Conservation (phyloP, 805 yeast species). For the Starmerella davenportii region DNA sequence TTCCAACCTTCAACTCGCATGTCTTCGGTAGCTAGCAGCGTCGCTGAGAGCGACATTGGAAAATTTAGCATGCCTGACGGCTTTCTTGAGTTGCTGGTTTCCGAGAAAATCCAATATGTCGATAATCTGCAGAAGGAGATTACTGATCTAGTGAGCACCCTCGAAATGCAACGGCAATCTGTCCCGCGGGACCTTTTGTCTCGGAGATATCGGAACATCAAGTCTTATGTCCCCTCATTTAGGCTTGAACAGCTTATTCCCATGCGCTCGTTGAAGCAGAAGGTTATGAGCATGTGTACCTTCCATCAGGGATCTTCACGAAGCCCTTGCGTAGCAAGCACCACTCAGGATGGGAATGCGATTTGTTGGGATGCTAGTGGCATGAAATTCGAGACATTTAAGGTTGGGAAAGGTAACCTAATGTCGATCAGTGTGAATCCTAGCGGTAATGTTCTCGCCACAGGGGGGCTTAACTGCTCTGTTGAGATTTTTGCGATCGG, state of each 20-base stretch:
- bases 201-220: neutral
- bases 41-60: too few species aligned
- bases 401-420: slow-evolving; percentile 9
- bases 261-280: neutral
- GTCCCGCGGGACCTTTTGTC: slow-evolving; percentile 1
- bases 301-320: slow-evolving; percentile 1
- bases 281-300: neutral
- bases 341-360: slow-evolving; percentile 10
- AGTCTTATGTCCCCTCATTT: neutral
- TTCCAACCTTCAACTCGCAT: too few species aligned
- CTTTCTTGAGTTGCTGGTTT: neutral
- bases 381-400: slow-evolving; percentile 11
- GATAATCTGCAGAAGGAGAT: slow-evolving; percentile 3
- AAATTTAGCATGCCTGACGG: neutral
- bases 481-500: slow-evolving; percentile 14
- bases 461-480: slow-evolving; percentile 15
- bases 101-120: neutral
- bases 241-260: neutral
- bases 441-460: slow-evolving; percentile 10
- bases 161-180: neutral
- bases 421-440: slow-evolving; percentile 7
- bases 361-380: slow-evolving; percentile 13
- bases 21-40: too few species aligned
- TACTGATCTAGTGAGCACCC: neutral
- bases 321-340: slow-evolving; percentile 1